Base-by-base conservation (phyloP, 75 land plant species). In the Chamaecyparis obtusa region DNA sequence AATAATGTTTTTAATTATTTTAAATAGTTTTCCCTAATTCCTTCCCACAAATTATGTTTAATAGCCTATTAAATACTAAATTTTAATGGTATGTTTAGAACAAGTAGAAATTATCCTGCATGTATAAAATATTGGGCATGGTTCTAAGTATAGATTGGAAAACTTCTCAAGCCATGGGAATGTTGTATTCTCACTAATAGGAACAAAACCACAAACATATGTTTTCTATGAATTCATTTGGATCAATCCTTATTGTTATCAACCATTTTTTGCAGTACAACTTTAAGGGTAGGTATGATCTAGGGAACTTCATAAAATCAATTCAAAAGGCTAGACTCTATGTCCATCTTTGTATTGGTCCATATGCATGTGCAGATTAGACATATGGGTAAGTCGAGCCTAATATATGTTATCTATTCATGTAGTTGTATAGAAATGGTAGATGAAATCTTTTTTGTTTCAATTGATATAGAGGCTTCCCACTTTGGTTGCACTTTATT, bases 351-450 rank as follows among this genome's bases (percentile, higher is more conserved):
- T 90, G 98, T n/a, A 94, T 96, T 83, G 98, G 98, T 9, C 98
- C 98, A 11, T 96, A 96, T 89, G 95, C 87, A 21, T 93, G 97
- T 89, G 97, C 96, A 75, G 97, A 95, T 81, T 96, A 96, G 98
- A 95, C 92, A 60, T 96, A 91, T 86, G 98, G 98, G 97, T 96
- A 89, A 36, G 91, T 84, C 13, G 21, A 27, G 30, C 39, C 10
- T 2, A 64, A n/a, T 64, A 64, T n/a, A 24, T 24, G 4, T 74
- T 74, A 74, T 64, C 9, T 51, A 64, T 5, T 64, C 69, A 64
- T 1, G n/a, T n/a, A 64, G 9, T 2, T 54, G 14, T 10, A 46
- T 46, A 81, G 83, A 9, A 27, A 81, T 81, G 33, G 0, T 46
- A 9, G 30, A 13, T 46, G 30, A 81, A n/a, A 81, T 46, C 14